Conservation (phyloP, 805 yeast species). For the Sungouiozyma intestinalis region DNA sequence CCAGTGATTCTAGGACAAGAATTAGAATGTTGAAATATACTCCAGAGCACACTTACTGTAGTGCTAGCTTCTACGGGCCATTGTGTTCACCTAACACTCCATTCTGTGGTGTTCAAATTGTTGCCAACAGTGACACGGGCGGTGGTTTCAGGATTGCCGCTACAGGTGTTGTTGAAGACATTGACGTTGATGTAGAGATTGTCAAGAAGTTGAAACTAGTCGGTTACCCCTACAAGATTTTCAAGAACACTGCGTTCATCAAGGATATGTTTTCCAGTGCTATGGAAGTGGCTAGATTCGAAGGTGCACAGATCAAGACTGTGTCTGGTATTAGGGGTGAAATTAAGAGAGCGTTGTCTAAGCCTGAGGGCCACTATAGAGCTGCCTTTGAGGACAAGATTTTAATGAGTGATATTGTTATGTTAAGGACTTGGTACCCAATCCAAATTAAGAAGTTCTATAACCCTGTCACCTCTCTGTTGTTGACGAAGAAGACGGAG, state of each 20-base stretch:
- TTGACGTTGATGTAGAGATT: constrained; percentile 79
- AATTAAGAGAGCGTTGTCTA: constrained; percentile 85
- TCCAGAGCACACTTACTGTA: constrained; percentile 95
- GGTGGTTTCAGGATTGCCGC: constrained; percentile 93
- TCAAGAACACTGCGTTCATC: constrained; percentile 92
- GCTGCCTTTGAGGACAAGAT: constrained; percentile 96
- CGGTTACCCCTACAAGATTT: constrained; percentile 88
- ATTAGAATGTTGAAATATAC: constrained; percentile 96
- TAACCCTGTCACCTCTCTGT: constrained; percentile 89
- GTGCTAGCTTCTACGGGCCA: constrained; percentile 94
- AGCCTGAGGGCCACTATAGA: constrained; percentile 91
- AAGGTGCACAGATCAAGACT: constrained; percentile 94
- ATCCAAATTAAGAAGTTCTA: constrained; percentile 82
- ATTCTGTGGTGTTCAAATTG: constrained; percentile 87
- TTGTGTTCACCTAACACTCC: constrained; percentile 95
- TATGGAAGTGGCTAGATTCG: constrained; percentile 93
- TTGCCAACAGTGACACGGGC: constrained; percentile 72
- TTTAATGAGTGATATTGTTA: constrained; percentile 78
- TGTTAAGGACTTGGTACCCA: constrained; percentile 95
- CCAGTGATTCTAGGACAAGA: constrained; percentile 94
- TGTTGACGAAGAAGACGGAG: constrained; percentile 63
- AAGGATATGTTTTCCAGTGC: constrained; percentile 92
- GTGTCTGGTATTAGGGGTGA: constrained; percentile 98
- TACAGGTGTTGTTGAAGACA: constrained; percentile 91
- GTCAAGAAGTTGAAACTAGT: constrained; percentile 93